phyloP scores from a whole-genome alignment of 2,329 filamentous ascomycete genomes.

The Fusarium coffeatum region DNA sequence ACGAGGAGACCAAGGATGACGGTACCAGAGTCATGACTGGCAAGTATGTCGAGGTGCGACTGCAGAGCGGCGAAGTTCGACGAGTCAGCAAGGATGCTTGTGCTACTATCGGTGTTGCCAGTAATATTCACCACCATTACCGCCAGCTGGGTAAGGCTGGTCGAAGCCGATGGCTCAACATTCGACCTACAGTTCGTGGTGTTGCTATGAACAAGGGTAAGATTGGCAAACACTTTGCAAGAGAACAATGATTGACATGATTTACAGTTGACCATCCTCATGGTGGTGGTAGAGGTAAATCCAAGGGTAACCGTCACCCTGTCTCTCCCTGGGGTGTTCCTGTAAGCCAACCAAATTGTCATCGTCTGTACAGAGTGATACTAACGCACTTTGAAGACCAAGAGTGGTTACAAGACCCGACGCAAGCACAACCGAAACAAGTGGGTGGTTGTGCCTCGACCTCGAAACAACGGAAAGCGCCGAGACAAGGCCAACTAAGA shows the following conservation, averaged over 20 bases:
- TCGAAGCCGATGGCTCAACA: constrained; percentile 91
- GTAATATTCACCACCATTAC: constrained; percentile 93
- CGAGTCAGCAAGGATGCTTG: constrained; percentile 92
- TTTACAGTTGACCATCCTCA: constrained; percentile 88
- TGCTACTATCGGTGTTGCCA: constrained; percentile 92
- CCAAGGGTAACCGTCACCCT: constrained; percentile 96
- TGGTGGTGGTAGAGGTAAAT: constrained; percentile 98
- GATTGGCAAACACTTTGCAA: constrained; percentile 43
- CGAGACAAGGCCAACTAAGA: constrained; percentile 68
- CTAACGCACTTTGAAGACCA: constrained; percentile 63
- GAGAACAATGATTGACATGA: constrained; percentile 26
- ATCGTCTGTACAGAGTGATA: background rate
- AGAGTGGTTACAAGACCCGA: constrained; percentile 92
- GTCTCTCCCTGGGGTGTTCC: constrained; percentile 97
- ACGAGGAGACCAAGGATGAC: constrained; percentile 75
- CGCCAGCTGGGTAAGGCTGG: constrained; percentile 94
- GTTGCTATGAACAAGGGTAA: constrained; percentile 96
- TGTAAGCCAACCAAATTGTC: constrained; percentile 67
- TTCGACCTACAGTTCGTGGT: constrained; percentile 94
- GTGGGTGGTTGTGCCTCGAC: constrained; percentile 85
- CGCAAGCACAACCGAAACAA: constrained; percentile 91
- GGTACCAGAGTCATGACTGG: constrained; percentile 73
- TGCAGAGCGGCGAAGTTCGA: constrained; percentile 93
- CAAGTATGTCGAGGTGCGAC: constrained; percentile 82
- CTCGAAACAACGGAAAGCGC: constrained; percentile 91